Base-by-base conservation (phyloP, 768 basidiomycete genomes). In the Kwoniella sp. region DNA sequence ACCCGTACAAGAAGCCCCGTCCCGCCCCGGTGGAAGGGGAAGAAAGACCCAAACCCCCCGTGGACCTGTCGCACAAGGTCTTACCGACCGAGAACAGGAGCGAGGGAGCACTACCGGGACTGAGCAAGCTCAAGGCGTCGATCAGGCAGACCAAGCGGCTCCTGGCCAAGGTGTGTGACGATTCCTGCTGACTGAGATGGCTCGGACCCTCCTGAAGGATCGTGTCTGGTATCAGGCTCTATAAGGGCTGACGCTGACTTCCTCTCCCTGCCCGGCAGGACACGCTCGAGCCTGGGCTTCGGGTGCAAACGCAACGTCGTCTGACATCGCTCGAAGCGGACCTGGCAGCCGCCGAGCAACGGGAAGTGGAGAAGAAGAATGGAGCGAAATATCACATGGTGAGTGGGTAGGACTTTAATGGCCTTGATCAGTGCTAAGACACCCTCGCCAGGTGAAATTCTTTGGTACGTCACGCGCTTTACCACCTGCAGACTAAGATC, bases 81-180 rank as follows among this genome's bases (percentile, higher is more conserved):
- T 44, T 23, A 2, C 55, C 58, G 9, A 51, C 42, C 9, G 58
- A 62, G 23, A 46, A 61, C 19, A 41, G 64, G n/a, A 61, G 63
- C 46, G 47, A 55, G 3, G 50, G 51, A 49, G 67, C 64, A 9
- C 32, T 78, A 5, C 85, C 84, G 2, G 89, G 90, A 14, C 80
- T 90, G 5, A 86, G 86, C 62, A 95, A 89, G 75, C 76, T 93
- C 58, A 96, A 95, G 72, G 80, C 89, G 5, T 78, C 84, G 23
- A 75, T 96, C 46, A 78, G 92, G 47, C 90, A 93, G 75, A 86
- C 89, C 1, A 81, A 82, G 56, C 77, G 92, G 40, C 75, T 96
- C 31, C 79, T 93, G 28, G 85, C 86, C 22, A 91, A 86, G 79
- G 87, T 87, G 34, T 53, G 73, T 37, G 10, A 14, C 20, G 37